Evolutionary conservation across 768 basidiomycete species (phyloP).

Genomic region (Kwoniella botswanensis): DNA sequence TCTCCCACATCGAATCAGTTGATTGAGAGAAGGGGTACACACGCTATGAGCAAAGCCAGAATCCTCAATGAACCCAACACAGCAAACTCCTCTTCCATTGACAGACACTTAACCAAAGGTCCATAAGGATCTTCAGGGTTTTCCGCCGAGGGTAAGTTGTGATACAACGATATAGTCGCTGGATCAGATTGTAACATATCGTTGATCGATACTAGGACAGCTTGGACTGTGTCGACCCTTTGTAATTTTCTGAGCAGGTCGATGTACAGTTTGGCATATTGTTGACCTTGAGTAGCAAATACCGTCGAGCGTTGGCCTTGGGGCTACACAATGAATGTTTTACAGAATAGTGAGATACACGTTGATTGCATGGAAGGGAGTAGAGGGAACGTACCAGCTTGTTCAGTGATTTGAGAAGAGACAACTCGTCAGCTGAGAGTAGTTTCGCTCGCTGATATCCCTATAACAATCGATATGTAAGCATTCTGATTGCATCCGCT

Average conservation of each 20-base stretch:
- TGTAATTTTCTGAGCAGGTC: conserved; percentile 86
- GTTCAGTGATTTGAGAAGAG: conserved; percentile 87
- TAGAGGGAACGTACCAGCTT: conserved; percentile 62
- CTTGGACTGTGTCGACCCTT: conserved; percentile 72
- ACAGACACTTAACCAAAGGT: conserved; percentile 67
- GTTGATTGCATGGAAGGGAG: neutral
- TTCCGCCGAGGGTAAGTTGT: conserved; percentile 36
- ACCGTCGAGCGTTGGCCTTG: conserved; percentile 65
- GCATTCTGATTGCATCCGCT: neutral
- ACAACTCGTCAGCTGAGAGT: conserved; percentile 83
- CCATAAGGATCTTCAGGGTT: conserved; percentile 38
- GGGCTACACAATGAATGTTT: conserved; percentile 32
- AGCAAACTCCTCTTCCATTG: conserved; percentile 91
- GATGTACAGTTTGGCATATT: conserved; percentile 87
- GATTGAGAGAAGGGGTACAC: conserved; percentile 22
- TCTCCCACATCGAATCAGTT: neutral
- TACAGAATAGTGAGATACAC: neutral
- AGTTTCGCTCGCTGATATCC: conserved; percentile 93
- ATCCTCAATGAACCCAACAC: conserved; percentile 88
- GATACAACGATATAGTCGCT: conserved; percentile 52
- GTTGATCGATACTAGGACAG: conserved; percentile 77
- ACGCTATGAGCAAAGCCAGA: conserved; percentile 83
- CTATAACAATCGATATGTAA: conserved; percentile 59
- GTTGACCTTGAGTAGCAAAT: conserved; percentile 77
- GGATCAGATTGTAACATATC: conserved; percentile 66